Evolutionary conservation across 495 filamentous ascomycete genomes (phyloP).

Genomic region (Lophiostoma macrostomum): DNA sequence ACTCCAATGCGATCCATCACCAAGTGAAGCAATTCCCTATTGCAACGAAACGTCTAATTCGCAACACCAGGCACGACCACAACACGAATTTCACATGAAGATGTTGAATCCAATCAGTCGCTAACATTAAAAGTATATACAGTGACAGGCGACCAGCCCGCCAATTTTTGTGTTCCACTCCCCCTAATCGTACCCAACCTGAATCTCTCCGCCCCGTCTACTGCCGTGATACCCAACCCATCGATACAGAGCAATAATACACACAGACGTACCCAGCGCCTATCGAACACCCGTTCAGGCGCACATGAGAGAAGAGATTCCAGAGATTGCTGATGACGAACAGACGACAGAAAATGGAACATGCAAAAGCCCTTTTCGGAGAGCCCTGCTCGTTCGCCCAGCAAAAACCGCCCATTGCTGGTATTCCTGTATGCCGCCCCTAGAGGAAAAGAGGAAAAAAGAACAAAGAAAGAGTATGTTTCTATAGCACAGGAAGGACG

Average conservation of each 20-base stretch:
- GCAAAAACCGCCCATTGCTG: conserved; percentile 22
- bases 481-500: conserved; percentile 11
- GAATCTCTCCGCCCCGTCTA: background rate
- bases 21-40: background rate
- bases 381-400: too few relatives aligned
- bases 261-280: conserved; percentile 30
- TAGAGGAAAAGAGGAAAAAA: background rate
- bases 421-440: conserved; percentile 20
- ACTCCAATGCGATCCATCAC: too few relatives aligned
- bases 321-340: conserved; percentile 5
- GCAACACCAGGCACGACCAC: background rate
- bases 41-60: background rate
- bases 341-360: background rate
- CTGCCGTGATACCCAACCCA: conserved; percentile 9
- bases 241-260: conserved; percentile 32
- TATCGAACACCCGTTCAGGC: conserved; percentile 16
- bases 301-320: conserved; percentile 28
- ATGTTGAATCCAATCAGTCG: conserved; percentile 3
- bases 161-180: background rate
- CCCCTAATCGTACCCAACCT: background rate
- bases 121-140: conserved; percentile 31
- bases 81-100: conserved; percentile 5
- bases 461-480: conserved; percentile 2
- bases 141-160: background rate
- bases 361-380: background rate